Evolutionary conservation across 441 rosid genomes (phyloP).

Genomic region (Arabidopsis hybrid): DNA sequence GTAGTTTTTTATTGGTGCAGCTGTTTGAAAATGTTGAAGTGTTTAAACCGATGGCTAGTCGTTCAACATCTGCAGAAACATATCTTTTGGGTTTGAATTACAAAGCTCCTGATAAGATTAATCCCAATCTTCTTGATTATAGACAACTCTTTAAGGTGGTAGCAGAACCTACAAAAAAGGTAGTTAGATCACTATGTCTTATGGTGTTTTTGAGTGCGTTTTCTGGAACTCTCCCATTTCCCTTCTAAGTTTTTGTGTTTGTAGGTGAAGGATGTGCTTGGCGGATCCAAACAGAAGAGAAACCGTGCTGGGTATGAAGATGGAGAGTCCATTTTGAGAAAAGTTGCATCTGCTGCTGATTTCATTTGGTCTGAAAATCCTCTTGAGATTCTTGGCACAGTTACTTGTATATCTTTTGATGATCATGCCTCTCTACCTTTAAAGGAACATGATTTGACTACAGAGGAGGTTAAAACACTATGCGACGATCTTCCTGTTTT

Average conservation of each 20-base stretch:
- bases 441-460: constrained; percentile 69
- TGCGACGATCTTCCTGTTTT: constrained; percentile 91
- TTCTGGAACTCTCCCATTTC: background rate
- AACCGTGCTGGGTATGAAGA: constrained; percentile 92
- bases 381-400: constrained; percentile 91
- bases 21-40: constrained; percentile 94
- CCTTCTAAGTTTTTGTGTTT: constrained; percentile 18
- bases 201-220: background rate
- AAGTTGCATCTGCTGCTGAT: constrained; percentile 76
- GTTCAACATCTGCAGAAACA: constrained; percentile 88
- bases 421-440: constrained; percentile 65
- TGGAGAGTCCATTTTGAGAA: constrained; percentile 71
- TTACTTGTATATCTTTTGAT: constrained; percentile 74
- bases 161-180: constrained; percentile 68
- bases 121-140: constrained; percentile 82
- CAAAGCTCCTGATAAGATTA: constrained; percentile 93
- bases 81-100: constrained; percentile 80
- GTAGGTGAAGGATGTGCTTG: constrained; percentile 84
- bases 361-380: constrained; percentile 83
- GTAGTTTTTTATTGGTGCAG: constrained; percentile 43
- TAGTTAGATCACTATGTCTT: constrained; percentile 2
- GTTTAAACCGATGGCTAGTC: constrained; percentile 91
- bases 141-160: constrained; percentile 79
- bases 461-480: constrained; percentile 81
- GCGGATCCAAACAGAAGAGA: constrained; percentile 75